These are phyloP conservation scores for Eutrema yunnanense DNA, from an alignment of 345 rosid genomes.

Conservation along the genomic window DNA sequence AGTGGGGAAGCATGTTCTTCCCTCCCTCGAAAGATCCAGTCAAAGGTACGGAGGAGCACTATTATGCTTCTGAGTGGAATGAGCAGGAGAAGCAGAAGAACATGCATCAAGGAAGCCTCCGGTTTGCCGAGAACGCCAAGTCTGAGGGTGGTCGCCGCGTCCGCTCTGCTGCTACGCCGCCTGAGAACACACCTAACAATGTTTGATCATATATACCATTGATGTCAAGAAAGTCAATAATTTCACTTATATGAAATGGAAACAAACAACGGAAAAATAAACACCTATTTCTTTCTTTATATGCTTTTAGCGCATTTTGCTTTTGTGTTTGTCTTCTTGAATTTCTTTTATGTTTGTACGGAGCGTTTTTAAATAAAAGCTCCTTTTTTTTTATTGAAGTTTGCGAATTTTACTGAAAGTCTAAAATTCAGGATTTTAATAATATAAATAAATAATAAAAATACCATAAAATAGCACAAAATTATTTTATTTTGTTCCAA, in stretches of 20 bases:
- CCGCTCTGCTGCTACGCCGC: no score
- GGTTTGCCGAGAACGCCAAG: no score
- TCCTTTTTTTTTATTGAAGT: neutral
- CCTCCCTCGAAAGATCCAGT: no score
- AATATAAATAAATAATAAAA: neutral
- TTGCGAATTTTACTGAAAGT: neutral
- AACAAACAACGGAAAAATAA: neutral
- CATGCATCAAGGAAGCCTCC: no score
- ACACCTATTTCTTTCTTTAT: neutral
- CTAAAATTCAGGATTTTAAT: neutral
- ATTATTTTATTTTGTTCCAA: no score
- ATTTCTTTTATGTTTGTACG: neutral
- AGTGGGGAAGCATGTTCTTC: no score
- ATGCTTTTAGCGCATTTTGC: neutral
- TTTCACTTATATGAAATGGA: slow-evolving; percentile 8
- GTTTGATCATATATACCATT: neutral
- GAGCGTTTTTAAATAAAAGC: neutral
- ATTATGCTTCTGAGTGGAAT: no score
- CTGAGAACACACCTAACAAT: no score
- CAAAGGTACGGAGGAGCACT: no score
- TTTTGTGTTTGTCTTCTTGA: neutral
- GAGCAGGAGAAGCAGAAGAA: no score
- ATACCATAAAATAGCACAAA: no score
- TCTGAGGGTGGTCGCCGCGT: no score
- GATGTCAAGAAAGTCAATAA: neutral